phyloP scores from a whole-genome alignment of 2,329 filamentous ascomycete species.

The Ophiobolus disseminans region DNA sequence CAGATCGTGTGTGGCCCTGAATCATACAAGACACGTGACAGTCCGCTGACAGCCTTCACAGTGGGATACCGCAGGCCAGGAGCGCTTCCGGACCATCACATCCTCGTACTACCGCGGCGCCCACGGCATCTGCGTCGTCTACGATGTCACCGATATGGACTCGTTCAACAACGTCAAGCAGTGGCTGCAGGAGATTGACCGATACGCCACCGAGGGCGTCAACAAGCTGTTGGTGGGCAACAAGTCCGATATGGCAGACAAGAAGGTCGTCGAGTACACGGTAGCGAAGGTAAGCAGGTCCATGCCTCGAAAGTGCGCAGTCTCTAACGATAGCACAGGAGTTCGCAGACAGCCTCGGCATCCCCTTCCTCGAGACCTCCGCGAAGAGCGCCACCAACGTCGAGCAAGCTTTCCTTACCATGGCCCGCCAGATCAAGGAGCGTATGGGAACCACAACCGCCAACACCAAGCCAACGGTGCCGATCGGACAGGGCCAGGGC shows the following conservation, averaged over 20 bases:
- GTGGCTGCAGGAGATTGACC: conserved; percentile 99
- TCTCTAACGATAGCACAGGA: conserved; percentile 66
- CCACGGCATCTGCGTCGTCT: conserved; percentile 99
- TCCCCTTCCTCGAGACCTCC: conserved; percentile 99
- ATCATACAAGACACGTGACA: not conserved
- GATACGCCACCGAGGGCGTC: conserved; percentile 97
- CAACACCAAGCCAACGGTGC: conserved; percentile 98
- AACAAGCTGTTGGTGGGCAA: conserved; percentile 99
- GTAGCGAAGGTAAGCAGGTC: conserved; percentile 86
- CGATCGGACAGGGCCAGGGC: conserved; percentile 92
- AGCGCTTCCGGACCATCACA: conserved; percentile 99
- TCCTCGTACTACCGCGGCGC: conserved; percentile 99
- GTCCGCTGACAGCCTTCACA: conserved; percentile 52
- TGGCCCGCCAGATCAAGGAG: conserved; percentile 99
- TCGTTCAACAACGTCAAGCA: conserved; percentile 99
- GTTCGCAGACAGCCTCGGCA: conserved; percentile 97
- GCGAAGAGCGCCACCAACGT: conserved; percentile 99
- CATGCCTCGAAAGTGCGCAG: not conserved
- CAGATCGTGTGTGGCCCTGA: conserved; percentile 71
- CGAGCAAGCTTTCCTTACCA: conserved; percentile 99
- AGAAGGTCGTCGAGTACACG: conserved; percentile 99
- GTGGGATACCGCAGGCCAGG: conserved; percentile 99
- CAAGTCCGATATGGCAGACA: conserved; percentile 99
- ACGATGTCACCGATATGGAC: conserved; percentile 99
- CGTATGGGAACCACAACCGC: conserved; percentile 97